Percentiles rank a stretch among this genome's conserved stretches.
Evolutionary conservation across 306 rosid genomes (phyloP).

Genomic region (Rosa rugosa): DNA sequence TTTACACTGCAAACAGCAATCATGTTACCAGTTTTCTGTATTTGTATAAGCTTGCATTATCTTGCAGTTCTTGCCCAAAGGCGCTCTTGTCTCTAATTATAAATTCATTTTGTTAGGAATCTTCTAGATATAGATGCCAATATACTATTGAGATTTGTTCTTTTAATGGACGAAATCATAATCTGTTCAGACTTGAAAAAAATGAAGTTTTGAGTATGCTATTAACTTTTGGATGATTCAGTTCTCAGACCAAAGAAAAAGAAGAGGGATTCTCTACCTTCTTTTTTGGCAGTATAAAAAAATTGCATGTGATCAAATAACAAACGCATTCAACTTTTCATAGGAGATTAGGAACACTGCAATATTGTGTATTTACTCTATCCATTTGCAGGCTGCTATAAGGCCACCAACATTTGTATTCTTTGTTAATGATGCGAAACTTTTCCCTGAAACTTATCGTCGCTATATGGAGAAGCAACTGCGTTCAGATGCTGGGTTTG

Average conservation of each 20-base stretch:
- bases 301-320: background rate
- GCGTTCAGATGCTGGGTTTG: slow-evolving; percentile 82
- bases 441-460: slow-evolving; percentile 83
- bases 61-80: background rate
- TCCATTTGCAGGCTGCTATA: slow-evolving; percentile 82
- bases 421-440: slow-evolving; percentile 92
- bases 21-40: background rate
- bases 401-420: slow-evolving; percentile 95
- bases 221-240: background rate
- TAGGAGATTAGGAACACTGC: background rate
- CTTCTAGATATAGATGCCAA: slow-evolving; percentile 1
- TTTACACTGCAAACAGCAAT: background rate
- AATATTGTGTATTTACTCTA: slow-evolving; percentile 10
- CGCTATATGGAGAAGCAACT: slow-evolving; percentile 91
- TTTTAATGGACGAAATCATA: background rate
- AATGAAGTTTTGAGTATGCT: background rate
- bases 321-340: background rate
- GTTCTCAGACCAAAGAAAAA: background rate
- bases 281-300: background rate
- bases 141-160: background rate
- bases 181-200: background rate
- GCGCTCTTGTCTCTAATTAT: background rate
- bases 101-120: background rate
- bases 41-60: background rate
- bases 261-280: background rate